A percentile compares a stretch with the other conserved stretches of the same genome.
These are phyloP conservation scores for Yamadazyma friedrichii DNA, from an alignment of 1,139 yeast genomes.

Conservation along the genomic window DNA sequence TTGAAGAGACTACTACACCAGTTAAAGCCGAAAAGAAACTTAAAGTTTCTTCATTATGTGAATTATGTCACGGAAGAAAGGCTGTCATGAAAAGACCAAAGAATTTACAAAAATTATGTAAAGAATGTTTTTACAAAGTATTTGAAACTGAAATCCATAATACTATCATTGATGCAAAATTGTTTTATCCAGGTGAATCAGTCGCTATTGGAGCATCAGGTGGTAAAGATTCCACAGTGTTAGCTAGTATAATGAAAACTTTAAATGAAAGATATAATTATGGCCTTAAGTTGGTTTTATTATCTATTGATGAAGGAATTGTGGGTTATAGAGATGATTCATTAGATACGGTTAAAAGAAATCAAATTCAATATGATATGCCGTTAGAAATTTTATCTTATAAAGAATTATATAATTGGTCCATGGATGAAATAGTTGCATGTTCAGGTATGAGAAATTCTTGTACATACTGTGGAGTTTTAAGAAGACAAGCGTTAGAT, in stretches of 20 bases:
- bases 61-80: conserved; percentile 79
- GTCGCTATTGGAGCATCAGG: conserved; percentile 99
- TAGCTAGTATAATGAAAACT: conserved; percentile 84
- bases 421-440: conserved; percentile 96
- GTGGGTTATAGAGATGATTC: conserved; percentile 97
- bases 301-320: conserved; percentile 96
- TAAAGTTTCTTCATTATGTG: conserved; percentile 60
- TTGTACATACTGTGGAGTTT: conserved; percentile 97
- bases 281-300: conserved; percentile 75
- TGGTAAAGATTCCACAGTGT: conserved; percentile 95
- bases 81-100: conserved; percentile 93
- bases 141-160: conserved; percentile 96
- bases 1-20: neutral
- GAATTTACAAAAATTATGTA: conserved; percentile 87
- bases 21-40: conserved; percentile 23
- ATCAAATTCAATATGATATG: conserved; percentile 83
- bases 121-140: conserved; percentile 82
- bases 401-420: conserved; percentile 88
- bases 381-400: conserved; percentile 90
- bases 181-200: conserved; percentile 77
- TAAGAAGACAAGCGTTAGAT: conserved; percentile 93
- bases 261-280: conserved; percentile 86
- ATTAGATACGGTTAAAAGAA: conserved; percentile 91
- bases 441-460: conserved; percentile 93
- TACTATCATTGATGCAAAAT: conserved; percentile 68